Evolutionary conservation across 2,329 filamentous ascomycete species (phyloP).

Genomic region (Penicillium corylophilum): DNA sequence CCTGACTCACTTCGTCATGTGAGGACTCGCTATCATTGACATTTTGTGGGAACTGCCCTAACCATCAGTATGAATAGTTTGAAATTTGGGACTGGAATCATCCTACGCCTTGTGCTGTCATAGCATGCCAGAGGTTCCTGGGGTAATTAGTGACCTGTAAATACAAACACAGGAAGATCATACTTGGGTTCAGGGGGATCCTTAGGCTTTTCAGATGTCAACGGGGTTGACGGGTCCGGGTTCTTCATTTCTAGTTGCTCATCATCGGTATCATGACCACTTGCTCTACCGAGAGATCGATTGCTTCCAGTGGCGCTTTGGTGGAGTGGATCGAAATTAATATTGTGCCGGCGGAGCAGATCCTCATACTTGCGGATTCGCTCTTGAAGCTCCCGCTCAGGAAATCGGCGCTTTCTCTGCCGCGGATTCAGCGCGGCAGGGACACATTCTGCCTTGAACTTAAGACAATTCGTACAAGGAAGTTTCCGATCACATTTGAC

Average conservation of each 20-base stretch:
- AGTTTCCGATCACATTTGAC: slow-evolving; percentile 71
- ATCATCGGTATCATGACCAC: background rate
- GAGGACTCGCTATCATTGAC: background rate
- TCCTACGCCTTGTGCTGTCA: slow-evolving; percentile 44
- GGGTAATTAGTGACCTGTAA: slow-evolving; percentile 7
- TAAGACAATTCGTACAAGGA: slow-evolving; percentile 69
- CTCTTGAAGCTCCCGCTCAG: slow-evolving; percentile 68
- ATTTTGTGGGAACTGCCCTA: background rate
- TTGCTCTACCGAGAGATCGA: background rate
- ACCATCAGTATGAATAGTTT: background rate
- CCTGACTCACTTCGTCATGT: slow-evolving; percentile 3
- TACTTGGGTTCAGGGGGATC: slow-evolving; percentile 17
- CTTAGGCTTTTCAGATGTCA: background rate
- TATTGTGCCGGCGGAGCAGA: slow-evolving; percentile 63
- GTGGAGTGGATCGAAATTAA: slow-evolving; percentile 67
- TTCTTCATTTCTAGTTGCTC: background rate
- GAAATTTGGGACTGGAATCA: background rate
- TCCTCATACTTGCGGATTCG: slow-evolving; percentile 68
- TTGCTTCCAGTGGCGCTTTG: slow-evolving; percentile 8
- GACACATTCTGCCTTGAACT: slow-evolving; percentile 60
- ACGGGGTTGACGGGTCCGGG: background rate
- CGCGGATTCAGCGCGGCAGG: slow-evolving; percentile 45
- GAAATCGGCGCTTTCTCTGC: slow-evolving; percentile 61
- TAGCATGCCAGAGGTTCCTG: slow-evolving; percentile 50
- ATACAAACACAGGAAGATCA: no score